Percentiles rank a stretch among this genome's conserved stretches.
Evolutionary conservation across 495 filamentous ascomycete species (phyloP).

Genomic region (Entonaema liquescens): DNA sequence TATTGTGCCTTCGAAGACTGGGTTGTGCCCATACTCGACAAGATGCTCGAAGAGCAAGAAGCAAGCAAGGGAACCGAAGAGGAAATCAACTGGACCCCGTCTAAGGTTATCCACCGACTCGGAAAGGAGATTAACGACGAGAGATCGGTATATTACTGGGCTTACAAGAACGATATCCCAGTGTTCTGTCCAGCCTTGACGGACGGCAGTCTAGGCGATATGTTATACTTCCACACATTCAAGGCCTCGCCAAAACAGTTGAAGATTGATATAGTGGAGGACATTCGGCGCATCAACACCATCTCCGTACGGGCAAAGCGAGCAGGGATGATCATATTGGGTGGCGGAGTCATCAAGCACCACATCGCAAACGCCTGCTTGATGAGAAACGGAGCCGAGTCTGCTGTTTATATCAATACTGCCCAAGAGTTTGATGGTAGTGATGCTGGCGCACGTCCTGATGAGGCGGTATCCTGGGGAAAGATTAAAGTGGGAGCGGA

Average conservation of each 20-base stretch:
- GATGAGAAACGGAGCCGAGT: conserved; percentile 97
- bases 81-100: conserved; percentile 88
- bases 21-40: conserved; percentile 89
- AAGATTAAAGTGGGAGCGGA: conserved; percentile 91
- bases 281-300: conserved; percentile 89
- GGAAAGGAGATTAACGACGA: conserved; percentile 93
- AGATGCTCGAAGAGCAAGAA: conserved; percentile 93
- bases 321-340: conserved; percentile 92
- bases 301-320: conserved; percentile 83
- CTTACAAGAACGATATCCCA: conserved; percentile 89
- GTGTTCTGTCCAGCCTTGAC: conserved; percentile 97
- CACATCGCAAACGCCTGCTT: conserved; percentile 97
- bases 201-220: conserved; percentile 93
- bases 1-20: conserved; percentile 98
- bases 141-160: conserved; percentile 91
- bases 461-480: conserved; percentile 97
- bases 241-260: conserved; percentile 80
- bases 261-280: conserved; percentile 85
- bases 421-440: conserved; percentile 96
- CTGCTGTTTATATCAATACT: conserved; percentile 96
- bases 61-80: conserved; percentile 71
- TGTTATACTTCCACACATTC: conserved; percentile 98
- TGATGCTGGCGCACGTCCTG: conserved; percentile 93
- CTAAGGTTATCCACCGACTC: conserved; percentile 82
- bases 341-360: conserved; percentile 93